Evolutionary conservation across 2,329 filamentous ascomycete genomes (phyloP).

Genomic region (Ascochyta rabiei): DNA sequence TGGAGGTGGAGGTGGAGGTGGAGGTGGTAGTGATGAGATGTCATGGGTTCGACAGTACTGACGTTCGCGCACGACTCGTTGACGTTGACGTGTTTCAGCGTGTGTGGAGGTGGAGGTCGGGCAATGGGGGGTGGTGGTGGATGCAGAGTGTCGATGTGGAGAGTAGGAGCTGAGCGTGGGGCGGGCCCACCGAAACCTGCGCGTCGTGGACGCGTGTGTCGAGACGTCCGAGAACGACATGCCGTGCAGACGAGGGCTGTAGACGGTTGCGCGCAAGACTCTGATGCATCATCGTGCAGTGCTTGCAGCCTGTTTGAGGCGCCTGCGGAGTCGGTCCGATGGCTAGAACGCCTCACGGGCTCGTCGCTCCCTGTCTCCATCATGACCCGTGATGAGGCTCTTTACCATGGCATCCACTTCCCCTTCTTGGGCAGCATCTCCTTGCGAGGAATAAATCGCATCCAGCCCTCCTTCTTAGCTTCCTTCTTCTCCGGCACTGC

Average conservation of each 20-base stretch:
- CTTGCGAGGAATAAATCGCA: constrained; percentile 24
- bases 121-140: not conserved
- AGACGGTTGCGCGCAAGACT: not conserved
- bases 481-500: constrained; percentile 21
- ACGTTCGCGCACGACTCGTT: not conserved
- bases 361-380: not conserved
- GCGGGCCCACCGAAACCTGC: constrained; percentile 9
- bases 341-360: not conserved
- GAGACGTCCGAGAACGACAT: not conserved
- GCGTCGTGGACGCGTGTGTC: constrained; percentile 2
- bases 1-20: not conserved
- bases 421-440: constrained; percentile 14
- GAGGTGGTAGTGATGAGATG: not conserved
- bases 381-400: not conserved
- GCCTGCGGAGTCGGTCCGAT: not conserved
- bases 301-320: not conserved
- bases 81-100: not conserved
- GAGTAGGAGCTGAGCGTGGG: not conserved
- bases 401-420: constrained; percentile 15
- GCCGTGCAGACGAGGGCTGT: not conserved
- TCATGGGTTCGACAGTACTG: not conserved
- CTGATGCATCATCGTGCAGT: not conserved
- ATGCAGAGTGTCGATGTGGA: not conserved
- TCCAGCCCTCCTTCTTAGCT: constrained; percentile 25
- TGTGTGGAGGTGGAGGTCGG: constrained; percentile 5